Evolutionary conservation across 306 rosid genomes (phyloP), one percentile per base, ranked within the genome.

Genomic region (Purshia tridentata): DNA sequence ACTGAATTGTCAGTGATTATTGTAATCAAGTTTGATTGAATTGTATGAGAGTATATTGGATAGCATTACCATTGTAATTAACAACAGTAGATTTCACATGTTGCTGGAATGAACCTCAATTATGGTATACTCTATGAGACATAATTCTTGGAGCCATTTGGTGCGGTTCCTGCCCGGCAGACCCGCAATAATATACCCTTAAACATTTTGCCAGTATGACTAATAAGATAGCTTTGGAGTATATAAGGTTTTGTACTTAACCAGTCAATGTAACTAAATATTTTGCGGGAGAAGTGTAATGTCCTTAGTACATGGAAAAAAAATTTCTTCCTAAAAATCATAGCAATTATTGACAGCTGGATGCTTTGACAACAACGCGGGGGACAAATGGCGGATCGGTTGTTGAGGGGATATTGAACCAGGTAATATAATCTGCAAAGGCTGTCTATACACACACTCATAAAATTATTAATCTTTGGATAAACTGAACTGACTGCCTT

Each of bases 301-400:
- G 35, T 29, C 35, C 35, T 29, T 29, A 29, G 35, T 29, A 29
- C 35, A 29, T 29, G 35, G 35, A 29, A 29, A 29, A 1, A 29
- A 29, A 29, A 1, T 29, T 29, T 29, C 35, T 29, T 29, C 35
- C 35, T 29, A 29, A 2, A 29, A 29, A 29, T 29, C 35, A 29
- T 29, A 29, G 35, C 35, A 29, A 29, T 29, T 67, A 23, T 14
- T 15, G 13, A 15, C 72, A 93, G 98, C 88, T 90, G 65, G 98
- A 93, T 84, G 91, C 97, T 41, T 83, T 93, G 83, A 87, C 96
- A 73, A 86, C 93, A 52, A 83, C 79, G 47, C 90, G 95, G 64
- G 97, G 90, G n/a, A 83, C 76, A 71, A 93, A 93, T 84, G 98
- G 93, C 46, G 93, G 88, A 63, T 82, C 86, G 89, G 92, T 87